Percentiles rank a stretch among this genome's conserved stretches.
Conservation (phyloP, 1,139 yeast species). For the Hyphopichia wangnamkhiaoensis region DNA sequence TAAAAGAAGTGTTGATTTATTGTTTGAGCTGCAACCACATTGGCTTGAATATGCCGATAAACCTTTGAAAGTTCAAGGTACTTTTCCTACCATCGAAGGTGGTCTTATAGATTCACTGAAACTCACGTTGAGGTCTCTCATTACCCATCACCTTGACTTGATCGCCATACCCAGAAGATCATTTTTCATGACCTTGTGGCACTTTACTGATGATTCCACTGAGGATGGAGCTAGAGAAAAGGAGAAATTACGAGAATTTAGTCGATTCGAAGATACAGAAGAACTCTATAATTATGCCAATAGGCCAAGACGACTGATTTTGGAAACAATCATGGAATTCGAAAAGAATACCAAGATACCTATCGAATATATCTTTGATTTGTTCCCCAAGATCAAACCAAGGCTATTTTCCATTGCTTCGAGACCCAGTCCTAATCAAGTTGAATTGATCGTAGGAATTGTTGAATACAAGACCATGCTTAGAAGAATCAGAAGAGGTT, state of each 20-base stretch:
- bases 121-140: slow-evolving; percentile 65
- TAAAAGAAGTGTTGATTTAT: slow-evolving; percentile 58
- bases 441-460: slow-evolving; percentile 75
- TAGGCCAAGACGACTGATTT: slow-evolving; percentile 82
- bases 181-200: slow-evolving; percentile 70
- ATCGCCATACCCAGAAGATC: slow-evolving; percentile 81
- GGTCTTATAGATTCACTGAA: slow-evolving; percentile 53
- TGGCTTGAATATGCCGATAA: slow-evolving; percentile 74
- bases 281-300: slow-evolving; percentile 87
- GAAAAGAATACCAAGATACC: slow-evolving; percentile 71
- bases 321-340: slow-evolving; percentile 84
- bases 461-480: slow-evolving; percentile 87
- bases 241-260: slow-evolving; percentile 75
- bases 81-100: slow-evolving; percentile 46
- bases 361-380: slow-evolving; percentile 67
- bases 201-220: slow-evolving; percentile 61
- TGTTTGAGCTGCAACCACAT: slow-evolving; percentile 65
- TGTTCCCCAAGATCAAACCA: slow-evolving; percentile 77
- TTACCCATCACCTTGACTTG: slow-evolving; percentile 80
- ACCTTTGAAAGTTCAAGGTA: slow-evolving; percentile 37
- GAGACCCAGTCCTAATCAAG: slow-evolving; percentile 36
- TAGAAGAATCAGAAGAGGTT: slow-evolving; percentile 73
- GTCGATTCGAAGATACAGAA: slow-evolving; percentile 69
- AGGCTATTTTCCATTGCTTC: slow-evolving; percentile 85
- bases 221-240: slow-evolving; percentile 58